phyloP scores from a whole-genome alignment of 2,329 filamentous ascomycete genomes.

The Didymellaceae sp. region DNA sequence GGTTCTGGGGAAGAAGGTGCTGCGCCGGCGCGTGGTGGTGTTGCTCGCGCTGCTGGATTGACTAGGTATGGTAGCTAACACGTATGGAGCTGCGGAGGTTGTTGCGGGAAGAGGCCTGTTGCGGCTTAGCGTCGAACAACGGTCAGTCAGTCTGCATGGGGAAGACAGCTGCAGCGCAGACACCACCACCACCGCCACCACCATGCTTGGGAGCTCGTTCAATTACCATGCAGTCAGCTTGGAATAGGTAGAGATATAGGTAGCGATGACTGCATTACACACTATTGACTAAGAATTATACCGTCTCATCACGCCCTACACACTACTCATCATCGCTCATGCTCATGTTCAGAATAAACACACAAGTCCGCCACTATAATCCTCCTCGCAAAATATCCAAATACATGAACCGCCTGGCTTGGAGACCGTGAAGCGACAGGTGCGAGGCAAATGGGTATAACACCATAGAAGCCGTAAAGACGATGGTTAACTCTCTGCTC shows the following conservation, averaged over 20 bases:
- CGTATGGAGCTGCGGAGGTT: background rate
- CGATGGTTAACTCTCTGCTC: too few relatives aligned
- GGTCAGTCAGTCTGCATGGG: too few relatives aligned
- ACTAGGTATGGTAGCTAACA: background rate
- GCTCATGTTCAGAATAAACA: too few relatives aligned
- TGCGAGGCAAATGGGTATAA: background rate
- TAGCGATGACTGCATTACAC: constrained; percentile 11
- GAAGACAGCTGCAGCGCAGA: too few relatives aligned
- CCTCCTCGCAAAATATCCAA: background rate
- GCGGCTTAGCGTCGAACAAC: too few relatives aligned
- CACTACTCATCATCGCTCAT: too few relatives aligned
- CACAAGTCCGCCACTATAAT: background rate
- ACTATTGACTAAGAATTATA: constrained; percentile 17
- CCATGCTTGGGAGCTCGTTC: too few relatives aligned
- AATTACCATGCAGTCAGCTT: too few relatives aligned
- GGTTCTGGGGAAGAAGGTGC: background rate
- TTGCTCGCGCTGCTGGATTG: background rate
- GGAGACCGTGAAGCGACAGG: too few relatives aligned
- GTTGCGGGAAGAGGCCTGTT: too few relatives aligned
- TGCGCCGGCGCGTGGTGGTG: background rate
- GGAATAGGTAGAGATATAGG: too few relatives aligned
- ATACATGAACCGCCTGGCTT: background rate
- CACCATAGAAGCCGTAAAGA: background rate
- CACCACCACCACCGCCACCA: too few relatives aligned
- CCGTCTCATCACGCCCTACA: constrained; percentile 9